Evolutionary conservation across 2,329 filamentous ascomycete species (phyloP), one percentile per base, ranked within the genome.

Genomic region (Exophiala phaeomuriformis): DNA sequence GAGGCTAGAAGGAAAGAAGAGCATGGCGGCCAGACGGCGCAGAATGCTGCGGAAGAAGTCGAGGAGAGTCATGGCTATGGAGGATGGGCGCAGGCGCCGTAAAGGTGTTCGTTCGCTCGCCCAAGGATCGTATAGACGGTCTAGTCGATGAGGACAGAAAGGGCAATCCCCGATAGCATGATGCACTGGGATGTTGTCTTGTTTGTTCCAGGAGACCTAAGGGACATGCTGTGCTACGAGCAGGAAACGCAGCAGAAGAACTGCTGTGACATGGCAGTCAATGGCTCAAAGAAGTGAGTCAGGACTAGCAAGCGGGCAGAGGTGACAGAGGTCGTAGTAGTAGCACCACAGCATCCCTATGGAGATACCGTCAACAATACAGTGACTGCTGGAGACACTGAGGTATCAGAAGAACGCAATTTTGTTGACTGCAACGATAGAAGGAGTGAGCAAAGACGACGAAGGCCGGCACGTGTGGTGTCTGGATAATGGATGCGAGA

Each of bases 1-100:
- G 48, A 57, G 52, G 30, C 45, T 57, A 19, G 69, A 69, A 27
- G 69, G 69, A 48, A 72, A 70, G 47, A 71, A 56, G 28, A 73
- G 60, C 63, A 72, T 68, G 12, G 65, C 67, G 56, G 73, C 70
- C 52, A 75, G 59, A 7, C 56, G 60, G 29, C 60, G 60, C 52
- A 62, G 55, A 37, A 62, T 57, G 40, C 47, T 57, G 57, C 57
- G 57, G 43, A 59, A 57, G 54, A 59, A 59, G 31, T 57, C 57
- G 57, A 59, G 54, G 39, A 59, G 42, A 27, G 57, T 57, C 57
- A 59, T 59, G 53, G 39, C 39, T 41, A 9, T 27, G 39, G 39
- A 40, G 40, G 55, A 9, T 9, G 35, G 30, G 5, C 12, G 45
- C 29, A 19, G 7, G 32, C n/a, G 45, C 31, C 29, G 19, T 10